Percentiles rank a stretch among this genome's conserved stretches.
phyloP scores from a whole-genome alignment of 1,284 basidiomycete genomes.

The Boletellus deceptivus region DNA sequence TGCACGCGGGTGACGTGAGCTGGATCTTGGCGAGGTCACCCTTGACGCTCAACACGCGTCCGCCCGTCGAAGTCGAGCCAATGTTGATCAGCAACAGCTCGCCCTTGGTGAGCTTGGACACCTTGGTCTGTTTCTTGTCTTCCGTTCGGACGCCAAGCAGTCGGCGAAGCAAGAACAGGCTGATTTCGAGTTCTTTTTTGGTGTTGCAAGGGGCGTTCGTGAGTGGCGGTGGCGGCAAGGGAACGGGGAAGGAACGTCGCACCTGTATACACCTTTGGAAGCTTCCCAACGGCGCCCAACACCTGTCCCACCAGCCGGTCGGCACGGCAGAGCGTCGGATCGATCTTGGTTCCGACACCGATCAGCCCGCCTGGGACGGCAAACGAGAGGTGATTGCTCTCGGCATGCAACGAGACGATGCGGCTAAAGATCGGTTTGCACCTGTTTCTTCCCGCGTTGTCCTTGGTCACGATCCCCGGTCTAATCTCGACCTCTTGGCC shows the following conservation, averaged over 20 bases:
- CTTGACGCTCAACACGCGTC: constrained; percentile 88
- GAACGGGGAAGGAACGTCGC: constrained; percentile 17
- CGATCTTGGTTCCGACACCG: constrained; percentile 96
- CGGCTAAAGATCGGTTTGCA: constrained; percentile 93
- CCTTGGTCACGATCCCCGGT: constrained; percentile 96
- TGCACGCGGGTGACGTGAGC: constrained; percentile 89
- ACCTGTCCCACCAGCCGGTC: constrained; percentile 98
- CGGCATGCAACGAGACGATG: constrained; percentile 91
- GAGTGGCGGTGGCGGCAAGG: neutral
- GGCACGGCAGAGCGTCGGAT: constrained; percentile 95
- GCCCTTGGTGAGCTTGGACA: constrained; percentile 88
- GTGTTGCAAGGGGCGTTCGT: too few relatives aligned
- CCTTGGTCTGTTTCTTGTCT: constrained; percentile 98
- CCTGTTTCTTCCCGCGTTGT: constrained; percentile 84
- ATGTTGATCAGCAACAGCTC: constrained; percentile 95
- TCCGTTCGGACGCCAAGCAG: constrained; percentile 98
- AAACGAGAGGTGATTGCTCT: constrained; percentile 92
- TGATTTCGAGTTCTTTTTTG: constrained; percentile 85
- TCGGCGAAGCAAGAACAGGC: constrained; percentile 88
- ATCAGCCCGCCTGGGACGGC: constrained; percentile 98
- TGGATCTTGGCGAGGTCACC: constrained; percentile 92
- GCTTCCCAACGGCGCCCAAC: constrained; percentile 88
- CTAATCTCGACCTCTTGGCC: constrained; percentile 97
- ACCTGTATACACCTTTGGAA: constrained; percentile 94
- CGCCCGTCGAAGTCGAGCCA: constrained; percentile 91